Conservation (phyloP, 2,329 filamentous ascomycete species). For the Beauveria brongniartii region DNA sequence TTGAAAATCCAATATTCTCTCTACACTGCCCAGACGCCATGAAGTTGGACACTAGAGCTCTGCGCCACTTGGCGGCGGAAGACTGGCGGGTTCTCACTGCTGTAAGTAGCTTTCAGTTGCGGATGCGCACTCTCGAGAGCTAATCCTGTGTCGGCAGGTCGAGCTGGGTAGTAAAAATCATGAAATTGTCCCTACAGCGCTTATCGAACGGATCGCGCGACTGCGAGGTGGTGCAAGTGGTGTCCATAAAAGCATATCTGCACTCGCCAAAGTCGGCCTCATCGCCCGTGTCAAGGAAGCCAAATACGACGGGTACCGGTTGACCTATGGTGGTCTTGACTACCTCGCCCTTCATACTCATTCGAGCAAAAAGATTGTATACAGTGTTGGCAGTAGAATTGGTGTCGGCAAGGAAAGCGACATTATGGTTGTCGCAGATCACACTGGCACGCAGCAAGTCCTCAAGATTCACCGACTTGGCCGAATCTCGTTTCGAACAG, state of each 20-base stretch:
- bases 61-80: slow-evolving; percentile 85
- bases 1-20: neutral
- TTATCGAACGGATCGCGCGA: slow-evolving; percentile 79
- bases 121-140: slow-evolving; percentile 21
- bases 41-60: slow-evolving; percentile 90
- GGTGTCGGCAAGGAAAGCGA: slow-evolving; percentile 97
- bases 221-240: slow-evolving; percentile 70
- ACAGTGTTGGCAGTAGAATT: slow-evolving; percentile 89
- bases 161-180: slow-evolving; percentile 94
- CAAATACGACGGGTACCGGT: slow-evolving; percentile 92
- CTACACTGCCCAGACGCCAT: slow-evolving; percentile 39
- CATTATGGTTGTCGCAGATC: slow-evolving; percentile 85
- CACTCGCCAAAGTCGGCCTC: slow-evolving; percentile 82
- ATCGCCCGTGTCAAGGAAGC: slow-evolving; percentile 92
- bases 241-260: slow-evolving; percentile 81
- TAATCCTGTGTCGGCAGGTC: slow-evolving; percentile 51
- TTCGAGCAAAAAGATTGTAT: slow-evolving; percentile 69
- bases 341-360: slow-evolving; percentile 94
- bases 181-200: slow-evolving; percentile 84
- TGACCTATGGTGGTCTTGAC: slow-evolving; percentile 94
- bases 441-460: slow-evolving; percentile 67
- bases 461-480: slow-evolving; percentile 95
- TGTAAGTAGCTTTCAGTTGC: slow-evolving; percentile 44
- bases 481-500: slow-evolving; percentile 91
- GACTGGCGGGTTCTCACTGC: slow-evolving; percentile 94